Percentiles rank a stretch among this genome's conserved stretches.
phyloP scores from a whole-genome alignment of 805 yeast species.

The Cyberlindnera euphorbiiphila region DNA sequence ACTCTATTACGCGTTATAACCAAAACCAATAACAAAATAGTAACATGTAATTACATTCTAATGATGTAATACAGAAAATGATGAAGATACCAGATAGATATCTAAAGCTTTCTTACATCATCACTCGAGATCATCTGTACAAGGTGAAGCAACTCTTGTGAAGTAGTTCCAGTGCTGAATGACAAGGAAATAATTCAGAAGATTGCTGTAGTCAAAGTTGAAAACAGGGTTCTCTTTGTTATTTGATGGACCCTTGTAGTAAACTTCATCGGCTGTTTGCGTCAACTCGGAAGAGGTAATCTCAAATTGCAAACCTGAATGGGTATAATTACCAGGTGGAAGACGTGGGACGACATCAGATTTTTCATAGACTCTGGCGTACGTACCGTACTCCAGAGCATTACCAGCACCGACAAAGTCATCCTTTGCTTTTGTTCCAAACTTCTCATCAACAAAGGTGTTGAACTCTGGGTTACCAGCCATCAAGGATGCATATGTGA shows the following conservation, averaged over 20 bases:
- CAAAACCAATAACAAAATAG: too few relatives aligned
- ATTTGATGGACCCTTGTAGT: constrained; percentile 19
- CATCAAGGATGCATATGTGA: constrained; percentile 63
- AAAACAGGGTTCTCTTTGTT: constrained; percentile 9
- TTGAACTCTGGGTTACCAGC: constrained; percentile 52
- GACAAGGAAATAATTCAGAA: constrained; percentile 12
- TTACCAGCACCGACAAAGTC: constrained; percentile 31
- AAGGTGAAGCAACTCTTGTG: constrained; percentile 20
- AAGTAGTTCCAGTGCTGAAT: constrained; percentile 20
- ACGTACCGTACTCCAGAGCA: constrained; percentile 25
- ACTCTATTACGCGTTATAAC: too few relatives aligned
- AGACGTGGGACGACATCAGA: constrained; percentile 56
- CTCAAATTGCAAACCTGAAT: constrained; percentile 32
- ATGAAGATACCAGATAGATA: too few relatives aligned
- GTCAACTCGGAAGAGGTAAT: constrained; percentile 34
- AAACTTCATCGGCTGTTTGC: constrained; percentile 25
- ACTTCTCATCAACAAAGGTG: constrained; percentile 48
- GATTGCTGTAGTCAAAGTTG: constrained; percentile 6
- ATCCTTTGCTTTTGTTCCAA: constrained; percentile 36
- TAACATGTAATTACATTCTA: too few relatives aligned
- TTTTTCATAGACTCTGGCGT: constrained; percentile 52
- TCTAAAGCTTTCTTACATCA: too few relatives aligned
- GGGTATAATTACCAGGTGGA: constrained; percentile 47
- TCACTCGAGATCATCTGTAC: too few relatives aligned
- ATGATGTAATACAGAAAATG: too few relatives aligned